phyloP scores from a whole-genome alignment of 495 filamentous ascomycete genomes.

The Lasiosphaeria hispida region DNA sequence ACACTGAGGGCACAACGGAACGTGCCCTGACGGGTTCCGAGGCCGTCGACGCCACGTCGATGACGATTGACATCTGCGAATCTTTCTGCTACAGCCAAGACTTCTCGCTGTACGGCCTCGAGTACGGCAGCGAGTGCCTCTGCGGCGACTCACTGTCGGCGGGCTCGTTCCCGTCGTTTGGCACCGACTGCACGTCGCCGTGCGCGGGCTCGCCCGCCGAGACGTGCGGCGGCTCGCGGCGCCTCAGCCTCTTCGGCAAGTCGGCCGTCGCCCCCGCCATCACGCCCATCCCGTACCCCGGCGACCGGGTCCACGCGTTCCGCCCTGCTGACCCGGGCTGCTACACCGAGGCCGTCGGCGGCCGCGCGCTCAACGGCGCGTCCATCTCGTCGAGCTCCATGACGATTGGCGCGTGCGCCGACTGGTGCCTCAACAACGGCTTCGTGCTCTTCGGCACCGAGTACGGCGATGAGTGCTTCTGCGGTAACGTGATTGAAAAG shows the following conservation, averaged over 20 bases:
- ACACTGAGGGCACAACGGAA: slow-evolving; percentile 15
- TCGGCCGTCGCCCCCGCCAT: not conserved
- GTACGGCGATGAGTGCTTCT: slow-evolving; percentile 16
- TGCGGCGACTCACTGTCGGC: slow-evolving; percentile 51
- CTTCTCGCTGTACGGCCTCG: slow-evolving; percentile 27
- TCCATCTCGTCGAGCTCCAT: not conserved
- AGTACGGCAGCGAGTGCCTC: slow-evolving; percentile 62
- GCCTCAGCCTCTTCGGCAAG: slow-evolving; percentile 3
- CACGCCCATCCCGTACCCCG: not conserved
- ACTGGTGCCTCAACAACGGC: slow-evolving; percentile 5
- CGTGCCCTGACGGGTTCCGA: slow-evolving; percentile 16
- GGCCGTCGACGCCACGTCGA: slow-evolving; percentile 2
- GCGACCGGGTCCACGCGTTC: not conserved
- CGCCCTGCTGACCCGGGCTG: slow-evolving; percentile 1
- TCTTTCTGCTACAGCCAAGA: slow-evolving; percentile 24
- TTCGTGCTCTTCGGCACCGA: slow-evolving; percentile 9
- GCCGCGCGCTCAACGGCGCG: slow-evolving; percentile 14
- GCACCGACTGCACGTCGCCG: not conserved
- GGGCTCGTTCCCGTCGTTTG: slow-evolving; percentile 9
- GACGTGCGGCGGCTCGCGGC: slow-evolving; percentile 28
- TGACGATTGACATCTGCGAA: slow-evolving; percentile 20
- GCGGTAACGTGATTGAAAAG: slow-evolving; percentile 6
- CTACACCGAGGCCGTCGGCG: slow-evolving; percentile 9
- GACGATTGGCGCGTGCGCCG: slow-evolving; percentile 9
- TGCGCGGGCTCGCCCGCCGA: slow-evolving; percentile 11